phyloP scores from a whole-genome alignment of 176 grass and related monocot genomes.

The Cymbopogon citratus region DNA sequence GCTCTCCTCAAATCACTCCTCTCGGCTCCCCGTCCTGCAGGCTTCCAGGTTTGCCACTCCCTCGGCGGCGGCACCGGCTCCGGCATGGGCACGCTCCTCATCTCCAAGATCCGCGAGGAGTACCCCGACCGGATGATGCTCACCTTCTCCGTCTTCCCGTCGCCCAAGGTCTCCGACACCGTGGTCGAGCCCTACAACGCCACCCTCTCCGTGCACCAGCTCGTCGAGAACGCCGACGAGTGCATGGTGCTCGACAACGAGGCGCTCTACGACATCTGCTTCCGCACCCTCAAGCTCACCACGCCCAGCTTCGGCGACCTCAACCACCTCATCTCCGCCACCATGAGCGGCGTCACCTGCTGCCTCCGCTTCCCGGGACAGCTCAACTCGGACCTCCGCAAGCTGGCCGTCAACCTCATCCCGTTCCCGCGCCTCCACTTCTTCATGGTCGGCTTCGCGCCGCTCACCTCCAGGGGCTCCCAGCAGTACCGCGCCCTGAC shows the following conservation, averaged over 20 bases:
- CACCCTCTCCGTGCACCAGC: constrained; percentile 71
- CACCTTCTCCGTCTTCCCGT: constrained; percentile 70
- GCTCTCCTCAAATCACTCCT: too few relatives aligned
- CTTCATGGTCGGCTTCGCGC: constrained; percentile 91
- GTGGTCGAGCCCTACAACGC: constrained; percentile 82
- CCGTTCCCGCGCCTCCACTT: constrained; percentile 88
- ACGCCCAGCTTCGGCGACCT: constrained; percentile 72
- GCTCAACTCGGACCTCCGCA: constrained; percentile 79
- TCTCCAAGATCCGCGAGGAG: constrained; percentile 72
- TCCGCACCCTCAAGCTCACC: constrained; percentile 61
- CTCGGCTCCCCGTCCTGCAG: too few relatives aligned
- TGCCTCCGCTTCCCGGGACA: constrained; percentile 84
- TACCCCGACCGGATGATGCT: constrained; percentile 81
- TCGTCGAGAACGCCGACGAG: constrained; percentile 75
- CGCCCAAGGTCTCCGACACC: constrained; percentile 71
- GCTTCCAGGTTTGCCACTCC: constrained; percentile 67
- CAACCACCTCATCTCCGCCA: constrained; percentile 78
- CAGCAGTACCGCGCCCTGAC: constrained; percentile 86
- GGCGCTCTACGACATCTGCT: constrained; percentile 68
- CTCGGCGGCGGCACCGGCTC: constrained; percentile 47
- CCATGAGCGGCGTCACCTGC: constrained; percentile 86
- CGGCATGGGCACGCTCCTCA: constrained; percentile 51
- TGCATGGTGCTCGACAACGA: constrained; percentile 79
- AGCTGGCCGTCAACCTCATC: constrained; percentile 81
- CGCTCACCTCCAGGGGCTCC: constrained; percentile 69